These are phyloP conservation scores for Penicillium rolfsii DNA, from an alignment of 2,329 filamentous ascomycete genomes.

Conservation along the genomic window DNA sequence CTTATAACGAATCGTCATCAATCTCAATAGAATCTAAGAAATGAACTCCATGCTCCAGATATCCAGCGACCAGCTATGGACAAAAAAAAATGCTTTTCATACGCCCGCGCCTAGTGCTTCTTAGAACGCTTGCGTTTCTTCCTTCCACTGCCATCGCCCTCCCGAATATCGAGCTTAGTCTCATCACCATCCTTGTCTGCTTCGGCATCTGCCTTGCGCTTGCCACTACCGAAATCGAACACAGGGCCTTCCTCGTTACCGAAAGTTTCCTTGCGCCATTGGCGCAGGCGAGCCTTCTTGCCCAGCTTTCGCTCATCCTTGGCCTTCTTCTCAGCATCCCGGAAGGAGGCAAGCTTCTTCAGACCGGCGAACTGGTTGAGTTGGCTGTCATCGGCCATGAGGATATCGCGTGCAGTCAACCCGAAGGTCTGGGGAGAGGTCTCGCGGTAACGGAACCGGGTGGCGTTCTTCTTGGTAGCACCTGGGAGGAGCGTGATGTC, in stretches of 20 bases:
- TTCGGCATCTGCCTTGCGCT: slow-evolving; percentile 25
- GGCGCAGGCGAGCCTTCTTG: slow-evolving; percentile 86
- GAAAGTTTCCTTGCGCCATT: slow-evolving; percentile 78
- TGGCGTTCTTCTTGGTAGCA: slow-evolving; percentile 55
- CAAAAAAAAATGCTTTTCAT: slow-evolving; percentile 15
- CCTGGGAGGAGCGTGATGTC: slow-evolving; percentile 64
- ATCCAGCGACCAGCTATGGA: slow-evolving; percentile 13
- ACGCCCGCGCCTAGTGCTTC: slow-evolving; percentile 40
- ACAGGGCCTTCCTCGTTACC: slow-evolving; percentile 60
- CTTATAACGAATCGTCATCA: background rate
- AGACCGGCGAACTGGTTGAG: slow-evolving; percentile 90
- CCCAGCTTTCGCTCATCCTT: slow-evolving; percentile 85
- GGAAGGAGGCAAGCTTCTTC: slow-evolving; percentile 91
- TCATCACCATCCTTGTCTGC: slow-evolving; percentile 29
- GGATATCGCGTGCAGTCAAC: slow-evolving; percentile 84
- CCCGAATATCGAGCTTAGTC: slow-evolving; percentile 47
- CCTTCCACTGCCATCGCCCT: slow-evolving; percentile 40
- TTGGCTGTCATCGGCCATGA: slow-evolving; percentile 81
- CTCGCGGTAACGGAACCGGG: slow-evolving; percentile 86
- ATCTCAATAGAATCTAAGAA: background rate
- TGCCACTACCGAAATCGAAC: slow-evolving; percentile 32
- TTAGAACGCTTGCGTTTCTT: slow-evolving; percentile 53
- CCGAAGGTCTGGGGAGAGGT: slow-evolving; percentile 90
- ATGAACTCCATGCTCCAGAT: slow-evolving; percentile 19
- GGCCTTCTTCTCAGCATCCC: slow-evolving; percentile 84